Evolutionary conservation across 805 yeast genomes (phyloP), one percentile per base, ranked within the genome.

Genomic region (Lipomyces mesembrius): DNA sequence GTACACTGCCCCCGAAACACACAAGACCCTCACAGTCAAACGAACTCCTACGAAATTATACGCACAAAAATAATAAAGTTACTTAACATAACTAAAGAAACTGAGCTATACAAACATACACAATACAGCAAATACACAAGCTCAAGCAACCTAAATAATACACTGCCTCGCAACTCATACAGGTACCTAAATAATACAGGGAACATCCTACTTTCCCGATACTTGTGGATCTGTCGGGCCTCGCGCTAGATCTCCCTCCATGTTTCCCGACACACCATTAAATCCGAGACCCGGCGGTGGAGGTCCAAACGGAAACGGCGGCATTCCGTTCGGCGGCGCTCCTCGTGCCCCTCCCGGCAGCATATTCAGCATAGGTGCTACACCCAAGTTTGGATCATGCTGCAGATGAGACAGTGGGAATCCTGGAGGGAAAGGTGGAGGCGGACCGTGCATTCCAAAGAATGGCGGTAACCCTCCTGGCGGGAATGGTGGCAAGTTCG

Each of bases 361-460:
- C 51, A 57, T 57, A 4, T 17, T 46, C 22, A 53, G 32, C 20
- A 57, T n/a, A 0, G 60, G 52, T 22, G 49, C 32, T 27, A 57
- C 20, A 12, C 60, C 60, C 27, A 52, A 8, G 22, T 22, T 51
- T 27, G 35, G 27, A 9, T 53, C 51, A 22, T 60, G 63, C 20
- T n/a, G 63, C 29, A 54, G 25, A 49, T 17, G 63, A 8, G 64
- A 53, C 27, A 35, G 55, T 22, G 22, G 57, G 52, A 51, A n/a
- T 8, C 67, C 68, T 34, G 69, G 61, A 8, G 57, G 63, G 39
- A 59, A 59, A 32, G 67, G 63, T n/a, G 68, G 68, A 32, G 66
- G 68, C 1, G 61, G 63, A 27, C 65, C 65, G 1, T 60, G 68
- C 59, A 64, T 62, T 4, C 68, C 66, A 51, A 63, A 57, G 17